Evolutionary conservation across 140 eudicot species (phyloP).

Genomic region (Ambrosia hybrid): DNA sequence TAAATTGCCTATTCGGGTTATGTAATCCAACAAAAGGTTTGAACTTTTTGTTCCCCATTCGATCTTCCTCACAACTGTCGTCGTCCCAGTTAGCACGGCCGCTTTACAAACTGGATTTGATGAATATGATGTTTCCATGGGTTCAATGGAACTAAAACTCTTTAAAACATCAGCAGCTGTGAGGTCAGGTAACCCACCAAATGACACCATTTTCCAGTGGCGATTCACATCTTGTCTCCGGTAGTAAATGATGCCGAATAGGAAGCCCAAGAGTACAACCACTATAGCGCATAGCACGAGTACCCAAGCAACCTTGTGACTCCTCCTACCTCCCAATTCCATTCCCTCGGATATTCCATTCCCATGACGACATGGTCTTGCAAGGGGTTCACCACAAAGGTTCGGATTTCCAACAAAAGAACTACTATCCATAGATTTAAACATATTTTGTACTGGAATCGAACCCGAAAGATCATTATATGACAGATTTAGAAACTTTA

Average conservation of each 20-base stretch:
- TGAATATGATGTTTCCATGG: slow-evolving; percentile 35
- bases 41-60: slow-evolving; percentile 66
- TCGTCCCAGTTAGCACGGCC: slow-evolving; percentile 73
- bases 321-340: slow-evolving; percentile 50
- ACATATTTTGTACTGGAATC: slow-evolving; percentile 55
- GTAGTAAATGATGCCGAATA: slow-evolving; percentile 59
- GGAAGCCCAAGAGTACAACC: slow-evolving; percentile 49
- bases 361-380: slow-evolving; percentile 45
- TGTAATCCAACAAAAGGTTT: slow-evolving; percentile 39
- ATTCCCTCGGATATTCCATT: slow-evolving; percentile 49
- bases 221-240: slow-evolving; percentile 47
- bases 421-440: slow-evolving; percentile 55
- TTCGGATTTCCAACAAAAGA: slow-evolving; percentile 79
- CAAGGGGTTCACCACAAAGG: slow-evolving; percentile 78
- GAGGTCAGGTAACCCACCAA: slow-evolving; percentile 65
- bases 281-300: slow-evolving; percentile 63
- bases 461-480: slow-evolving; percentile 75
- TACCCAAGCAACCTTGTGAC: slow-evolving; percentile 83
- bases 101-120: slow-evolving; percentile 59
- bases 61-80: slow-evolving; percentile 66
- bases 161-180: slow-evolving; percentile 71
- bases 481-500: slow-evolving; percentile 65
- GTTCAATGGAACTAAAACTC: slow-evolving; percentile 55
- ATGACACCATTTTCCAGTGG: slow-evolving; percentile 74
- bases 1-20: slow-evolving; percentile 56